phyloP scores from a whole-genome alignment of 164 flowering plant species.

The Magnolia kwangsiensis region DNA sequence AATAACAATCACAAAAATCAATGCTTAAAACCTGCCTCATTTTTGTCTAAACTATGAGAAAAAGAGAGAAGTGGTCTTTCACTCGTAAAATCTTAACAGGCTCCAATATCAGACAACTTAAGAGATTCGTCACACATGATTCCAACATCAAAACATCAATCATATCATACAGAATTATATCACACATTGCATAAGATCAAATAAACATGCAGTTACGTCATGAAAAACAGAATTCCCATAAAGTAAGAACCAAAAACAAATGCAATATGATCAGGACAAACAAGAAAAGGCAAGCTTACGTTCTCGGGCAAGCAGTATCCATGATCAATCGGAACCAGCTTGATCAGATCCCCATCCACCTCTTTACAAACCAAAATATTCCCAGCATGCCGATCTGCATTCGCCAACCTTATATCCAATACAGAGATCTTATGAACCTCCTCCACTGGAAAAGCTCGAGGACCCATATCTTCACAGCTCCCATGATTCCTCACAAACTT shows the following conservation, averaged over 20 bases:
- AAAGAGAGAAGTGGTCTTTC: too few relatives aligned
- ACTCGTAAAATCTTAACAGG: too few relatives aligned
- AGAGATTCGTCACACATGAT: too few relatives aligned
- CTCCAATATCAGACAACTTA: too few relatives aligned
- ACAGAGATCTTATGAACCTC: conserved; percentile 76
- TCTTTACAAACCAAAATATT: conserved; percentile 54
- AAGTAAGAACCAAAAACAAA: not conserved
- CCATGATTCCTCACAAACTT: conserved; percentile 65
- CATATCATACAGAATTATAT: too few relatives aligned
- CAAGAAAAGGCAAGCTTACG: conserved; percentile 30
- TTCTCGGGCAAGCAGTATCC: conserved; percentile 81
- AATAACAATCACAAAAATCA: too few relatives aligned
- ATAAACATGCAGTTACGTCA: not conserved
- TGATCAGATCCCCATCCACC: conserved; percentile 38
- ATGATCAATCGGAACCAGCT: conserved; percentile 79
- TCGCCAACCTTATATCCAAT: conserved; percentile 70
- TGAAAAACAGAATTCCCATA: not conserved
- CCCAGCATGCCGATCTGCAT: conserved; percentile 84
- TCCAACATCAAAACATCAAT: too few relatives aligned
- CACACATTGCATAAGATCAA: not conserved
- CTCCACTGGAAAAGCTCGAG: conserved; percentile 61
- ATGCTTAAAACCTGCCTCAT: too few relatives aligned
- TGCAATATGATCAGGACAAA: not conserved
- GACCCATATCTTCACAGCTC: conserved; percentile 85
- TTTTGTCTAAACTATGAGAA: too few relatives aligned